These are phyloP conservation scores for Amphibolis antarctica DNA, from an alignment of 106 monocot species.

Conservation along the genomic window DNA sequence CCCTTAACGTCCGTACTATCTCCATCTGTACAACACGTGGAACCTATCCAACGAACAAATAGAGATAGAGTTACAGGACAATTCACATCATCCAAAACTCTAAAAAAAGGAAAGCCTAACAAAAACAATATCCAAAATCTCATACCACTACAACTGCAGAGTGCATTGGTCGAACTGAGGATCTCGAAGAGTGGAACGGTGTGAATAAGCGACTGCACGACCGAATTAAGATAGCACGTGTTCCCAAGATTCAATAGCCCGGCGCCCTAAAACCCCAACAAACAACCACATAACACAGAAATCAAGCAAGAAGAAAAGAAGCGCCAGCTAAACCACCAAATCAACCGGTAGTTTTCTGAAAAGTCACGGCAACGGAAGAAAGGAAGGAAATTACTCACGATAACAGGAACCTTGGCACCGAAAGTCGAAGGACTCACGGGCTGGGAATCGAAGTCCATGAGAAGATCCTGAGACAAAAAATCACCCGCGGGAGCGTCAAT, in stretches of 20 bases:
- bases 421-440: no score
- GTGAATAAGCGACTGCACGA: conserved; percentile 60
- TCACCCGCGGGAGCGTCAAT: no score
- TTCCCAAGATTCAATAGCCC: conserved; percentile 69
- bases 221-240: conserved; percentile 68
- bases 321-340: no score
- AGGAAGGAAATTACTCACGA: no score
- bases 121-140: background rate
- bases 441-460: no score
- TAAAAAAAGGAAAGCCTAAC: background rate
- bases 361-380: no score
- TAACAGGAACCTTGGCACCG: no score
- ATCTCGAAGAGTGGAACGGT: conserved; percentile 54
- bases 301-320: no score
- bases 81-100: background rate
- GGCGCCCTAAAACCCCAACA: conserved; percentile 28
- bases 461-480: no score
- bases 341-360: no score
- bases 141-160: background rate
- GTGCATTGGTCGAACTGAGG: conserved; percentile 18
- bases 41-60: no score
- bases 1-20: conserved; percentile 22
- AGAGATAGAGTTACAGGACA: no score
- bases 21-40: conserved; percentile 17
- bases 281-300: background rate